Evolutionary conservation across 1,139 yeast species (phyloP).

Genomic region (Geotrichum aggregatum): DNA sequence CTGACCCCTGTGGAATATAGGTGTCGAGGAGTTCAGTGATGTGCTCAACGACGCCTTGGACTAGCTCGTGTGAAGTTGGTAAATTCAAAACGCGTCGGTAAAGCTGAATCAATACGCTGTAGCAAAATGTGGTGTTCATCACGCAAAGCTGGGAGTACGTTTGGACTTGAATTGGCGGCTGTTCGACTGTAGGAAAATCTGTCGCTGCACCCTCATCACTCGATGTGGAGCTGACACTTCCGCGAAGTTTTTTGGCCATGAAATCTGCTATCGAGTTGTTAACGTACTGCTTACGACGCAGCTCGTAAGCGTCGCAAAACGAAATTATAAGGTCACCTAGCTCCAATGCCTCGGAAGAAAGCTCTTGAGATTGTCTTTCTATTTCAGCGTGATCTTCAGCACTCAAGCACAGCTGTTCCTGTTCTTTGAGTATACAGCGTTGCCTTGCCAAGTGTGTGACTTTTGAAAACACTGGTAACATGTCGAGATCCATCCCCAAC

Average conservation of each 20-base stretch:
- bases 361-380: slow-evolving; percentile 21
- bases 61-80: slow-evolving; percentile 44
- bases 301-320: slow-evolving; percentile 25
- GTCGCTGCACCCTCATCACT: not conserved
- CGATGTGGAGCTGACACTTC: not conserved
- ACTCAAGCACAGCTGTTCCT: not conserved
- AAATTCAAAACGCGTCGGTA: slow-evolving; percentile 48
- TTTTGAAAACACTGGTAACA: slow-evolving; percentile 49
- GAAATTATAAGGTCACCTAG: slow-evolving; percentile 29
- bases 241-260: slow-evolving; percentile 1
- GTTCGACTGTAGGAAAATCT: slow-evolving; percentile 3
- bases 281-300: slow-evolving; percentile 24
- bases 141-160: slow-evolving; percentile 43
- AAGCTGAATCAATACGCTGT: slow-evolving; percentile 49
- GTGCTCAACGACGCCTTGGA: slow-evolving; percentile 45
- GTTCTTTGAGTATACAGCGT: slow-evolving; percentile 25
- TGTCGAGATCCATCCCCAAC: slow-evolving; percentile 51
- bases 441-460: slow-evolving; percentile 45
- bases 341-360: slow-evolving; percentile 30
- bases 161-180: slow-evolving; percentile 25
- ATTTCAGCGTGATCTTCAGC: not conserved
- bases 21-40: slow-evolving; percentile 41
- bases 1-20: slow-evolving; percentile 44
- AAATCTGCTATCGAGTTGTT: slow-evolving; percentile 14
- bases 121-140: slow-evolving; percentile 50